These are phyloP conservation scores for Mortierella sp. DNA, from an alignment of 371 early-diverging fungal species.

Conservation along the genomic window DNA sequence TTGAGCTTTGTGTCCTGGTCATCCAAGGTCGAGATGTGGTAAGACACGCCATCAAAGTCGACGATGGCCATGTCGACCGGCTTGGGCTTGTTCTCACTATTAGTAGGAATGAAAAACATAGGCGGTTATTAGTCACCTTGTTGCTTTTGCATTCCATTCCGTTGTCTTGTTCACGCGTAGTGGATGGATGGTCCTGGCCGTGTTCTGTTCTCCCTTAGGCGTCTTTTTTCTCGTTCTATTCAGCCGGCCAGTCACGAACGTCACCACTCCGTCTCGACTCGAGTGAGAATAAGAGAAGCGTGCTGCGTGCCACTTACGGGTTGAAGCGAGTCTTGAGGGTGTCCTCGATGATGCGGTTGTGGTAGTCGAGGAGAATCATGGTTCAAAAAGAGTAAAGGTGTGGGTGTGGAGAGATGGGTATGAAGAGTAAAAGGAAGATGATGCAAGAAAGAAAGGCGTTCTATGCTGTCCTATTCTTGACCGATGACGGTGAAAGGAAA, in stretches of 20 bases:
- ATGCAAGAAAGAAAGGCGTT: too few species aligned
- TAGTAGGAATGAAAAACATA: background rate
- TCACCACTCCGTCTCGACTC: constrained; percentile 33
- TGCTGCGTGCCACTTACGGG: constrained; percentile 59
- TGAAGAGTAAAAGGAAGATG: background rate
- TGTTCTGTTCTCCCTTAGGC: background rate
- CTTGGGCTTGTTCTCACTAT: constrained; percentile 84
- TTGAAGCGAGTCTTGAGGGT: constrained; percentile 69
- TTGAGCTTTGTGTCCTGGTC: constrained; percentile 76
- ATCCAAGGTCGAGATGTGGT: constrained; percentile 82
- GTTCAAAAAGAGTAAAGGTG: background rate
- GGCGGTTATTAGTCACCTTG: background rate
- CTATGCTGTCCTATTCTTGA: too few species aligned
- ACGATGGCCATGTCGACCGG: constrained; percentile 86
- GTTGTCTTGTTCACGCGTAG: background rate
- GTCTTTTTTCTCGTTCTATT: background rate
- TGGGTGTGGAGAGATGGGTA: background rate
- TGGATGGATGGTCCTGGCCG: background rate
- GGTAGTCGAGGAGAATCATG: constrained; percentile 80
- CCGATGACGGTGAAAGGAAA: background rate
- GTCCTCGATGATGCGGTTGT: constrained; percentile 77
- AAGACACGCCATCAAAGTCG: constrained; percentile 97
- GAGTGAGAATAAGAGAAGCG: constrained; percentile 13
- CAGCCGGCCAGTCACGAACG: constrained; percentile 34
- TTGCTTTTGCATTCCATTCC: background rate